Evolutionary conservation across 2,329 filamentous ascomycete genomes (phyloP).

Genomic region (Aureobasidium melanogenum): DNA sequence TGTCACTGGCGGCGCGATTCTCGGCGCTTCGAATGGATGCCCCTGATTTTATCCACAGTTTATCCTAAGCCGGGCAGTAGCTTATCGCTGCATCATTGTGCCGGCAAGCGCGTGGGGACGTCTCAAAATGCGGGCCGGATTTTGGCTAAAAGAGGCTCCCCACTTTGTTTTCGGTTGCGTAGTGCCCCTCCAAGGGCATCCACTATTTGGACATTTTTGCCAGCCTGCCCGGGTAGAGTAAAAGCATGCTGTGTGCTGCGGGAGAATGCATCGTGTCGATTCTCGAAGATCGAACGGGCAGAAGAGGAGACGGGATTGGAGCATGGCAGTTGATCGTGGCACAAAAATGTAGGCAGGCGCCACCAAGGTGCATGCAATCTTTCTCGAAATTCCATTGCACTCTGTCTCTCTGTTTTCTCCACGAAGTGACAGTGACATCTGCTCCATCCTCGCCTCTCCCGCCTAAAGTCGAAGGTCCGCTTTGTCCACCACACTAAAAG

Average conservation of each 20-base stretch:
- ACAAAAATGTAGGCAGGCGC: conserved; percentile 9
- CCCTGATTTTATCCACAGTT: conserved; percentile 9
- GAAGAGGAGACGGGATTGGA: background rate
- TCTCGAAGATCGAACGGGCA: background rate
- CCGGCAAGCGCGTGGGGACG: background rate
- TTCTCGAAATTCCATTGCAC: background rate
- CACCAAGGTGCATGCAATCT: conserved; percentile 6
- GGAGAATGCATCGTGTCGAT: background rate
- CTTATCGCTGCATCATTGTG: background rate
- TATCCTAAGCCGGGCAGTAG: background rate
- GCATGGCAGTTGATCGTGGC: background rate
- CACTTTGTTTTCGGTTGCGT: background rate
- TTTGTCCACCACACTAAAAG: conserved; percentile 2
- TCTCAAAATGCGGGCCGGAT: conserved; percentile 1
- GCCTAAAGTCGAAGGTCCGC: conserved; percentile 10
- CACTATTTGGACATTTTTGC: background rate
- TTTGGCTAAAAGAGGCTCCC: conserved; percentile 5
- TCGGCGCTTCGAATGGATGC: background rate
- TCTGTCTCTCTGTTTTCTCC: background rate
- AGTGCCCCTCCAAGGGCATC: conserved; percentile 7
- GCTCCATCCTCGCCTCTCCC: conserved; percentile 2
- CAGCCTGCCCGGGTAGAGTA: background rate
- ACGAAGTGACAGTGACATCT: background rate
- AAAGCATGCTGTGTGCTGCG: background rate
- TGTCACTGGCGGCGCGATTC: background rate